Base-by-base conservation (phyloP, 495 filamentous ascomycete genomes). In the Daldinia decipiens region DNA sequence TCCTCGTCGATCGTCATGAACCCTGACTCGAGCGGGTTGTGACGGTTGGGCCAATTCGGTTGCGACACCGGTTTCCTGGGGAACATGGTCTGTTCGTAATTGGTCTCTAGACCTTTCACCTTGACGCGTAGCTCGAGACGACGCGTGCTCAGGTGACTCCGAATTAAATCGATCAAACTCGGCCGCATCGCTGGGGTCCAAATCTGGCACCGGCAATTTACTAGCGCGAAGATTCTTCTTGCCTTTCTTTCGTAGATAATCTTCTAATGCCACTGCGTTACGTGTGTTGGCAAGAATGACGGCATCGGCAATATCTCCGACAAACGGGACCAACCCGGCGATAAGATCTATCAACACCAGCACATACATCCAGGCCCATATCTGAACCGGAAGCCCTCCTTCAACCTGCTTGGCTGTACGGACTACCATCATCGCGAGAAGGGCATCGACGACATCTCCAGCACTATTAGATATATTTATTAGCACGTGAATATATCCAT, bases 291-390 rank as follows among this genome's bases (percentile, higher is more conserved):
- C 85, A 38, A 85, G 77, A 65, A 82, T 83, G 9, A 83, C 19
- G 2, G 82, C 78, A 75, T 98, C 95, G 38, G 86, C 86, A 26
- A 98, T 26, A 72, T 98, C 95, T 19, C 95, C 95, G 5, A 97
- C 59, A 68, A 98, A 87, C 0, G 95, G 95, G 19, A 97, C 82
- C 7, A 99, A 81, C 13, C 95, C 95, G 45, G 97, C 83, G 58
- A 87, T 72, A 68, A 96, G 92, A 78, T 98, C 95, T 29, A 94
- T 56, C 3, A 88, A 53, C 50, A 98, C 85, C 78, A 96, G 92
- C 63, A 92, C 77, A 58, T 92, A 62, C 95, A 98, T 97, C 72
- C 82, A 80, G n/a, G 76, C 77, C 43, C 79, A 81, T 36, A 94
- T 74, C 1, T 65, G 62, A 17, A 73, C 51, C 4, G 89, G 90